A percentile compares a stretch with the other conserved stretches of the same genome.
Conservation (phyloP, 2,329 filamentous ascomycete species). For the Macrophomina tecta region DNA sequence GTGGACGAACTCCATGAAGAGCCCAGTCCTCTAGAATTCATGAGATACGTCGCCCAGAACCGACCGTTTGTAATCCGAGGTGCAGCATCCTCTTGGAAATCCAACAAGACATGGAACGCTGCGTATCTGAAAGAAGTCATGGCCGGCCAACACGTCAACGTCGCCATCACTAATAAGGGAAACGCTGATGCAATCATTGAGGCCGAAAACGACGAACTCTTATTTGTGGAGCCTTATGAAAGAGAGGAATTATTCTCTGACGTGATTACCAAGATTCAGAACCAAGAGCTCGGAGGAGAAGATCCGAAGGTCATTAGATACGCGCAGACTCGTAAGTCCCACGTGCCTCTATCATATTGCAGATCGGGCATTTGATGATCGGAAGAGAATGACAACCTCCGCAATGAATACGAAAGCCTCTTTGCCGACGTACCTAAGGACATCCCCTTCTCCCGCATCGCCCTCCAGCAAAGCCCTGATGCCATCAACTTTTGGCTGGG, state of each 20-base stretch:
- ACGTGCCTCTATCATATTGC: neutral
- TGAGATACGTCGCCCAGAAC: conserved; percentile 76
- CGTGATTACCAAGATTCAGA: conserved; percentile 67
- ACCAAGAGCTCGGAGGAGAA: conserved; percentile 54
- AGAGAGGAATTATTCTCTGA: conserved; percentile 65
- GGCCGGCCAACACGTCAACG: conserved; percentile 66
- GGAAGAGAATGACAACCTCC: conserved; percentile 77
- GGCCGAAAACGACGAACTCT: conserved; percentile 56
- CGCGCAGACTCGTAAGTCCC: conserved; percentile 71
- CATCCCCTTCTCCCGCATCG: conserved; percentile 76
- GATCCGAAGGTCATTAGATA: conserved; percentile 52
- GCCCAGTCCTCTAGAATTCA: conserved; percentile 78
- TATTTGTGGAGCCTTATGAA: conserved; percentile 76
- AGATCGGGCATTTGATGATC: neutral
- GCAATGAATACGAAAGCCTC: conserved; percentile 71
- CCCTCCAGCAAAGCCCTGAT: conserved; percentile 69
- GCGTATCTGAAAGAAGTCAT: conserved; percentile 64
- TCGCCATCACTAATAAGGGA: conserved; percentile 76
- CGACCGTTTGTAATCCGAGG: conserved; percentile 74
- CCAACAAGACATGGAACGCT: conserved; percentile 67
- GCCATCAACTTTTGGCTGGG: conserved; percentile 86
- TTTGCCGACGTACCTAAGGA: conserved; percentile 67
- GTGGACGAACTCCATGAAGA: conserved; percentile 68
- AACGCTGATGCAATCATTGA: conserved; percentile 67
- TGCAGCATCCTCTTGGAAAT: conserved; percentile 68